These are phyloP conservation scores for Ceratocystis variospora DNA, from an alignment of 2,329 filamentous ascomycete species.

Conservation along the genomic window DNA sequence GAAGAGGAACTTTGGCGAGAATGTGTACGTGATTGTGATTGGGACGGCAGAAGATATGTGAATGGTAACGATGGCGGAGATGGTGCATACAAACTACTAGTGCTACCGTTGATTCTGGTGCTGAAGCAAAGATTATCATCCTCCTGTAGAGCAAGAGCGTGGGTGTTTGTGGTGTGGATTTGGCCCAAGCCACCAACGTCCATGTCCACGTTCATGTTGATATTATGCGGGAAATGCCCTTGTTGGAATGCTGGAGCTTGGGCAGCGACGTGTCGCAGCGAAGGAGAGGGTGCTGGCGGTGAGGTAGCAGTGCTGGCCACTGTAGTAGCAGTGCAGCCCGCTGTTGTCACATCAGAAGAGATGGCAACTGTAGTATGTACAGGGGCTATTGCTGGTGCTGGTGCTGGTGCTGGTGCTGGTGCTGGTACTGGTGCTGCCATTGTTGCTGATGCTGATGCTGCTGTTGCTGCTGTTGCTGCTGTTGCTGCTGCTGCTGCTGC, in stretches of 20 bases:
- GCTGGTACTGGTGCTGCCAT: background rate
- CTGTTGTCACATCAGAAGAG: no score
- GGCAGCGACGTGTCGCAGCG: background rate
- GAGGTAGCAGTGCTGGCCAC: background rate
- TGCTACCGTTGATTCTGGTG: background rate
- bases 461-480: background rate
- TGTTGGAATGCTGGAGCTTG: conserved; percentile 6
- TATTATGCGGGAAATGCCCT: background rate
- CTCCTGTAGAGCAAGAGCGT: conserved; percentile 1
- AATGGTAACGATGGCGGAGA: background rate
- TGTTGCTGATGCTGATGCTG: background rate
- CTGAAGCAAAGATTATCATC: background rate
- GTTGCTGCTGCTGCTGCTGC: background rate
- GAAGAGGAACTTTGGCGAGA: conserved; percentile 16
- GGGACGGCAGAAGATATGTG: background rate
- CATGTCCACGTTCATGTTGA: background rate
- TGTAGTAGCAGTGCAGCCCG: no score
- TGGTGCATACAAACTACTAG: background rate
- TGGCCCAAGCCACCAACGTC: background rate
- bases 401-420: background rate
- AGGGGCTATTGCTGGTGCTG: background rate
- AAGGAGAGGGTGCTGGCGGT: background rate
- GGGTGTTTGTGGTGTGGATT: conserved; percentile 2
- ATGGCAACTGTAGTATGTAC: no score
- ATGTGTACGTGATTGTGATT: conserved; percentile 11